Conservation (phyloP, 306 rosid genomes). For the Canavalia gladiata region DNA sequence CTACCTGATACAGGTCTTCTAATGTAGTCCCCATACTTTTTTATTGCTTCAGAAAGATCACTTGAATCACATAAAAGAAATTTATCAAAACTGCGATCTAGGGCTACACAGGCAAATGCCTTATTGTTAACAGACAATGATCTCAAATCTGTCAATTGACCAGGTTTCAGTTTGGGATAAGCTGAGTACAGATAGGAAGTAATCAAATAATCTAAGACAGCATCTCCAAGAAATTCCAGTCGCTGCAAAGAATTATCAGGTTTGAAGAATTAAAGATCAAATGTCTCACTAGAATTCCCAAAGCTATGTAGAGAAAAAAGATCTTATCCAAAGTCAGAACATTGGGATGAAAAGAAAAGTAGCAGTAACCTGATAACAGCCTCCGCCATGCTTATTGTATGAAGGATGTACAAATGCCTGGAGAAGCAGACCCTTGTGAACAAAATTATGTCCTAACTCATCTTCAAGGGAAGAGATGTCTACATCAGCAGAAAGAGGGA, state of each 20-base stretch:
- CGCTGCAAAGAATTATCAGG: slow-evolving; percentile 67
- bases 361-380: slow-evolving; percentile 86
- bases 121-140: slow-evolving; percentile 79
- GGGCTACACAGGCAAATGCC: slow-evolving; percentile 88
- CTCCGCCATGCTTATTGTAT: slow-evolving; percentile 86
- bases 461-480: slow-evolving; percentile 70
- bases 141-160: slow-evolving; percentile 95
- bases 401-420: slow-evolving; percentile 97
- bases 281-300: not conserved
- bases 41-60: slow-evolving; percentile 65
- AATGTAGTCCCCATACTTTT: slow-evolving; percentile 61
- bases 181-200: slow-evolving; percentile 90
- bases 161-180: slow-evolving; percentile 92
- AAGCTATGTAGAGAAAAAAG: slow-evolving; percentile 39
- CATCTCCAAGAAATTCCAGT: slow-evolving; percentile 97
- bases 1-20: slow-evolving; percentile 46
- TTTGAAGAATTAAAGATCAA: slow-evolving; percentile 36
- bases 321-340: slow-evolving; percentile 19
- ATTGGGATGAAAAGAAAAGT: slow-evolving; percentile 35
- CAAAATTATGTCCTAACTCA: slow-evolving; percentile 69
- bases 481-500: slow-evolving; percentile 63
- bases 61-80: slow-evolving; percentile 76
- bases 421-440: slow-evolving; percentile 80
- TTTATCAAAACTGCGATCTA: slow-evolving; percentile 68
- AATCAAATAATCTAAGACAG: slow-evolving; percentile 91